Base-by-base conservation (phyloP, 2,329 filamentous ascomycete species). In the Bipolaris zeicola region DNA sequence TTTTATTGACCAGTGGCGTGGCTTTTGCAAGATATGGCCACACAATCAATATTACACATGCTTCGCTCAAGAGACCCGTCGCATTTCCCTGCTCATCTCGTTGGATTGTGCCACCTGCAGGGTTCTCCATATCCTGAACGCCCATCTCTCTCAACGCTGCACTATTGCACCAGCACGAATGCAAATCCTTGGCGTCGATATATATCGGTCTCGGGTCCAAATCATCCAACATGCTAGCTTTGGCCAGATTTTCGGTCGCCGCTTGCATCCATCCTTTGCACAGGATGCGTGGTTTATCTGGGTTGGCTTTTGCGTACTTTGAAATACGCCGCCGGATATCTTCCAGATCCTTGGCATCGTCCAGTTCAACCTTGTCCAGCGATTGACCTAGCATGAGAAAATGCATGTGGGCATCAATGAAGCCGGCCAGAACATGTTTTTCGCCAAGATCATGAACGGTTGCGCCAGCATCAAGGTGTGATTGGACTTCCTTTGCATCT, bases 371-470 rank as follows among this genome's bases (percentile, higher is more conserved):
- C 68, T 85, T 85, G 59, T 78, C 76, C 11, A 85, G 77, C 0
- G 83, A 80, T 63, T 83, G 81, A 2, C 83, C 83, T 24, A 85
- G 78, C 44, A 83, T 77, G 39, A 85, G 76, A 11, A 86, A 76
- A 68, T 86, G 84, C 76, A 84, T 82, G 64, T 86, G 84, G 0
- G 82, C 83, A 61, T 86, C 84, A 47, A 86, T 79, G 65, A 85
- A 85, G 5, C 82, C 81, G 0, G 84, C 83, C 1, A 86, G 70
- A 6, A 85, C 75, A 34, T 78, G 67, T 10, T 67, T 69, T 14
- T 72, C 65, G 2, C 73, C 45, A 4, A 82, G 64, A 56, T 82
- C 76, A 8, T 65, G 65, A 14, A 52, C 69, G 38, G 11, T 66
- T 31, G 50, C 55, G 50, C 55, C 60, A 13, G 70, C 52, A 16